Evolutionary conservation across 2,329 filamentous ascomycete species (phyloP), one percentile per base, ranked within the genome.

Genomic region (Lasiodiplodia citricola): DNA sequence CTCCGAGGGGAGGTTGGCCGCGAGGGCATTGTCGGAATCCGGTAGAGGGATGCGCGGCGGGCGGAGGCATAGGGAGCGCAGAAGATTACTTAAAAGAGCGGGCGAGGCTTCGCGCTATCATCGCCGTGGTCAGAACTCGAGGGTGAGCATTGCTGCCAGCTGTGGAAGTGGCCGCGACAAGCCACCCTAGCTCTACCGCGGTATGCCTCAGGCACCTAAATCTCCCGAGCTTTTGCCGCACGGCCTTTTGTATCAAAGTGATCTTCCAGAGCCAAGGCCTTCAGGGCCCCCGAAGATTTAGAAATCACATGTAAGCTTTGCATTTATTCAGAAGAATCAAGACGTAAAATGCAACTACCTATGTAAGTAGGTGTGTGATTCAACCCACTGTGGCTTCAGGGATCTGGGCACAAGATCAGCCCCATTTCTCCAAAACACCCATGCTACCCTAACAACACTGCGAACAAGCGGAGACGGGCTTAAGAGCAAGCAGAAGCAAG

Each of bases 1-100:
- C 75, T 79, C 73, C 82, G 80, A 63, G 80, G 78, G 60, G 79
- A 78, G 70, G 82, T 76, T 68, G 81, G 82, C 70, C 83, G 80
- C 79, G 77, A 79, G 68, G 79, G 76, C 80, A 82, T 82, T 66
- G 57, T 74, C 66, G 37, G 37, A 58, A 50, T 41, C 64, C 47
- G 65, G 31, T 69, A 51, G 57, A 65, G 54, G 69, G 52, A 58
- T 41, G 41, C 47, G 60, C 63, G 69, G 62, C 60, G 51, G 65
- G 44, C 35, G 69, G 69, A 70, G 72, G 71, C 72, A 73, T 73
- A 68, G 67, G 71, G 63, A 70, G 67, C 31, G 67, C 51, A 37
- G 11, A 13, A 41, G 11, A 35, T 68, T 57, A 63, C 57, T 63
- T 35, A 16, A 50, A 44, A 21, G 44, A 54, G 31, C 44, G 21